A percentile compares a stretch with the other conserved stretches of the same genome.
Evolutionary conservation across 306 rosid genomes (phyloP).

Genomic region (Psophocarpus tetragonolobus): DNA sequence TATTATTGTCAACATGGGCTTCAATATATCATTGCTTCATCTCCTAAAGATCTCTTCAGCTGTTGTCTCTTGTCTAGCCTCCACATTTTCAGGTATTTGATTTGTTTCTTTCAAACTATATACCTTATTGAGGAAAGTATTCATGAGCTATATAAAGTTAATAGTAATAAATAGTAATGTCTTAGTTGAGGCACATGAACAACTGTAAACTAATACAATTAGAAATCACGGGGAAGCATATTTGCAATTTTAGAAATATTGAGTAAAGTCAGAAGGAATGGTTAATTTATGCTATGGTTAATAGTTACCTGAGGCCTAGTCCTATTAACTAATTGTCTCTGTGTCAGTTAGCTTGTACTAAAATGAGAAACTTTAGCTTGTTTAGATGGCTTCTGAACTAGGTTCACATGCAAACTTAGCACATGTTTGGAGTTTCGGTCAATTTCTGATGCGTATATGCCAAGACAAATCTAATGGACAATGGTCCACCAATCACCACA

Average conservation of each 20-base stretch:
- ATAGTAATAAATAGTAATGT: not conserved
- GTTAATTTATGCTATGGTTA: not conserved
- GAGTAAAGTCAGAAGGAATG: not conserved
- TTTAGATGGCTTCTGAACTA: not conserved
- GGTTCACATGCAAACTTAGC: not conserved
- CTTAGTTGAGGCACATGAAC: not conserved
- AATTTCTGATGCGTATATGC: no score
- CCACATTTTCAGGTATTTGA: conserved; percentile 76
- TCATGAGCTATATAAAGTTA: conserved; percentile 4
- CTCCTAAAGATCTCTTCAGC: conserved; percentile 93
- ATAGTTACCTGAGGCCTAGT: not conserved
- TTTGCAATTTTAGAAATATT: conserved; percentile 12
- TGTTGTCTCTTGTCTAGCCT: conserved; percentile 79
- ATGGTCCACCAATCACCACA: no score
- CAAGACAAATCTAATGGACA: no score
- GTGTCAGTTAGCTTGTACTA: not conserved
- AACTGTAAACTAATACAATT: not conserved
- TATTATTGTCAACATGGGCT: conserved; percentile 49
- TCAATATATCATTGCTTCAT: conserved; percentile 77
- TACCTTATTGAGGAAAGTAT: conserved; percentile 8
- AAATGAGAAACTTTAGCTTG: not conserved
- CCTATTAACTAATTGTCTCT: not conserved
- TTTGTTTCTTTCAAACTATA: conserved; percentile 25
- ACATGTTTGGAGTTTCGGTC: no score
- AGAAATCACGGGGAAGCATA: not conserved